A percentile compares a stretch with the other conserved stretches of the same genome.
phyloP scores from a whole-genome alignment of 371 early-diverging fungal genomes.

The Sporodiniella umbellata region DNA sequence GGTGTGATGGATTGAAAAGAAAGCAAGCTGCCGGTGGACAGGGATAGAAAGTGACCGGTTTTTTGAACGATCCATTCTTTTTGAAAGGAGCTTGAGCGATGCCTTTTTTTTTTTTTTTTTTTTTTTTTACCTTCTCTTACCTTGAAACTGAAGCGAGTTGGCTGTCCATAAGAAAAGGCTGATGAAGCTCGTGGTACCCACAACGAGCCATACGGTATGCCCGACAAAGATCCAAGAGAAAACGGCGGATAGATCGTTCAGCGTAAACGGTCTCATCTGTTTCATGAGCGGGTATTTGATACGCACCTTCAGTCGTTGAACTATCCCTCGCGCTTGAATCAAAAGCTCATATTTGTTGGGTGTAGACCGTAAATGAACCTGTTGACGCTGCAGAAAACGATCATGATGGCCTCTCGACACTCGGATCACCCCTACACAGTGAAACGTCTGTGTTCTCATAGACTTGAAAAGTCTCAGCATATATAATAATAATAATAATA shows the following conservation, averaged over 20 bases:
- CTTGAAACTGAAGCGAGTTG: conserved; percentile 87
- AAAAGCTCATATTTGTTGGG: conserved; percentile 31
- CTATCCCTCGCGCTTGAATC: conserved; percentile 40
- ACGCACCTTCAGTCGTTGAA: conserved; percentile 53
- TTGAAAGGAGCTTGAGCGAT: background rate
- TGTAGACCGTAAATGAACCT: background rate
- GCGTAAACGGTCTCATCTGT: conserved; percentile 72
- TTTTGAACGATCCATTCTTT: conserved; percentile 74
- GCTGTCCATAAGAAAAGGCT: conserved; percentile 76
- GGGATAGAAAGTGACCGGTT: conserved; percentile 76
- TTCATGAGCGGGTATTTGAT: conserved; percentile 60
- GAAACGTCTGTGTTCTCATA: too few species aligned
- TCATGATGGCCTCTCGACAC: too few species aligned
- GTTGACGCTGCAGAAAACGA: background rate
- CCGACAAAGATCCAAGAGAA: conserved; percentile 89
- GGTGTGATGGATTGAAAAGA: conserved; percentile 91
- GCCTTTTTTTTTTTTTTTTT: too few species aligned
- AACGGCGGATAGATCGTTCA: conserved; percentile 88
- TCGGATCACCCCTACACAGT: too few species aligned
- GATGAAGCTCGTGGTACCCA: conserved; percentile 90
- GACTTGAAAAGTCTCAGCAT: too few species aligned
- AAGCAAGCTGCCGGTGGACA: conserved; percentile 77
- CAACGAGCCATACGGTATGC: conserved; percentile 76
- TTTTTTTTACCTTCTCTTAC: too few species aligned
- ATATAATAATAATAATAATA: too few species aligned